Conservation (phyloP, 148 eudicot species). For the Nyssa sinensis region DNA sequence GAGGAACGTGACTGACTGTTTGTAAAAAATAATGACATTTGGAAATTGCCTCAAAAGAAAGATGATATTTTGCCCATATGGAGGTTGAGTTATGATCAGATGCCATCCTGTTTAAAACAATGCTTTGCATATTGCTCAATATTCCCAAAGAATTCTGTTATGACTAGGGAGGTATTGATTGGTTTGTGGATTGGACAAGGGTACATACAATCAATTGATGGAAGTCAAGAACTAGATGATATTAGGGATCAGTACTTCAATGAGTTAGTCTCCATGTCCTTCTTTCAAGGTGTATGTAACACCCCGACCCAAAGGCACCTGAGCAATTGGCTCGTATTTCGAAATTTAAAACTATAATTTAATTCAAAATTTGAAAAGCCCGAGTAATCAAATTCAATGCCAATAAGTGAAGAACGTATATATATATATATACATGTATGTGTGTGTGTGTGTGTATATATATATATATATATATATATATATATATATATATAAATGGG, state of each 20-base stretch:
- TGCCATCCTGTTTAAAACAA: neutral
- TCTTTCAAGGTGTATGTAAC: neutral
- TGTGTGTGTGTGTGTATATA: no score
- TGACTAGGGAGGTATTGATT: neutral
- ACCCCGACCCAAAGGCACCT: no score
- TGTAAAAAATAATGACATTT: neutral
- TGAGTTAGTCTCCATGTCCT: neutral
- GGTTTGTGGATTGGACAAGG: neutral
- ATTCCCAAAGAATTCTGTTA: neutral
- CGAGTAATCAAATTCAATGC: no score
- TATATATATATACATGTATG: no score
- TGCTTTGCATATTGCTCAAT: neutral
- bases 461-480: no score
- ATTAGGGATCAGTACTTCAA: neutral
- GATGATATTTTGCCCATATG: neutral
- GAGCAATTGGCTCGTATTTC: no score
- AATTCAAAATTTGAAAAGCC: no score
- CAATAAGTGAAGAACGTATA: no score
- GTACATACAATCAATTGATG: neutral
- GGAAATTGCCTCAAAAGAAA: neutral
- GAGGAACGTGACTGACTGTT: conserved; percentile 9
- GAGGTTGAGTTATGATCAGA: neutral
- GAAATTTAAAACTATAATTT: no score
- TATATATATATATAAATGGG: no score
- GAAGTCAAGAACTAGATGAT: neutral